These are phyloP conservation scores for Metarhizium guizhouense DNA, from an alignment of 2,329 filamentous ascomycete genomes.

Conservation along the genomic window DNA sequence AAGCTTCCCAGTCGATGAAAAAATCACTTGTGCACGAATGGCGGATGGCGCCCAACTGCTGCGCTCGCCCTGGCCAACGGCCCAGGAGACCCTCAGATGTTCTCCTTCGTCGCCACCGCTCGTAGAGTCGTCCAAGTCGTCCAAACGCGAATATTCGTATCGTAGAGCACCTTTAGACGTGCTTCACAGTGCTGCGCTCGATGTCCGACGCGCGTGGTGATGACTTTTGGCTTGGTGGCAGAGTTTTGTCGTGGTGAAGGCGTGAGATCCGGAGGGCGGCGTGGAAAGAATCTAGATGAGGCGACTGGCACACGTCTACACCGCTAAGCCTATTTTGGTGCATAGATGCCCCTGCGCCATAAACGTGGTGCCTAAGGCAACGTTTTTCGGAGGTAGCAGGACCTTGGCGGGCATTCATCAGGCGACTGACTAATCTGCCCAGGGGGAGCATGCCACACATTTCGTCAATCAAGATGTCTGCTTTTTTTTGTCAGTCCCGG, in stretches of 20 bases:
- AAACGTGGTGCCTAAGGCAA: constrained; percentile 19
- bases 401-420: neutral
- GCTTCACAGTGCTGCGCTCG: constrained; percentile 27
- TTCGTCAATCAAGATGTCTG: neutral
- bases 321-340: constrained; percentile 25
- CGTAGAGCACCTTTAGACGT: constrained; percentile 18
- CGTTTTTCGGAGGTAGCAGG: neutral
- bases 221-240: constrained; percentile 28
- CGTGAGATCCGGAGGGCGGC: constrained; percentile 27
- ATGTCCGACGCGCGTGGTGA: constrained; percentile 46
- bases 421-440: too few relatives aligned
- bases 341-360: constrained; percentile 9
- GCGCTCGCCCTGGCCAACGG: constrained; percentile 36
- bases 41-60: constrained; percentile 32
- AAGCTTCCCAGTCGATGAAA: constrained; percentile 23
- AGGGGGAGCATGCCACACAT: neutral
- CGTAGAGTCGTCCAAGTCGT: constrained; percentile 27
- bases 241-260: constrained; percentile 36
- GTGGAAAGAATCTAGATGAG: constrained; percentile 35
- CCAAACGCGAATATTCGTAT: constrained; percentile 26
- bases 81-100: constrained; percentile 37
- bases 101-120: constrained; percentile 37
- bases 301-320: constrained; percentile 22
- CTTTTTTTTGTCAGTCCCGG: neutral
- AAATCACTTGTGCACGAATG: constrained; percentile 20